Base-by-base conservation (phyloP, 768 basidiomycete genomes). In the Chalciporus chontae region DNA sequence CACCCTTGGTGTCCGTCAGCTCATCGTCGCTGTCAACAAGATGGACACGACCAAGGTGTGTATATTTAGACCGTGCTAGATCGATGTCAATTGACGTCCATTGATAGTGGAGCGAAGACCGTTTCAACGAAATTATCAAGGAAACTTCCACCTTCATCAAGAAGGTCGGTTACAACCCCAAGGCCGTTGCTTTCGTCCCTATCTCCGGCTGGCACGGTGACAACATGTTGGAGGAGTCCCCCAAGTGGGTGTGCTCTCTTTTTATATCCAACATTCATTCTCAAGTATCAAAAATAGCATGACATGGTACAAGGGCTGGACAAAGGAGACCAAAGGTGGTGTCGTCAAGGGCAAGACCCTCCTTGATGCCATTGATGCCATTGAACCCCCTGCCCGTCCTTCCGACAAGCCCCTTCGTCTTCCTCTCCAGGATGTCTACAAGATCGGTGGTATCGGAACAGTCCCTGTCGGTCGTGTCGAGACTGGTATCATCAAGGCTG, bases 181-280 rank as follows among this genome's bases (percentile, higher is more conserved):
- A 96, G 84, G 71, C 85, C 49, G 94, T 99, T 59, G 84, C 95
- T 56, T 99, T 98, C 78, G 95, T 98, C 55, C 96, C 96, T 68
- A 99, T 99, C 75, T 99, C 96, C 56, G 96, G 96, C 64, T 99
- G 96, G 96, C 94, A 98, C 81, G 96, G 96, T 69, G 96, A 99
- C 85, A 99, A 99, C 89, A 99, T 99, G 95, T 80, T 99, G 79
- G 95, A 98, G 83, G 92, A 94, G 76, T 96, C 96, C 60, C 2
- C 70, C 76, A 99, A 98, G 91, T 92, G 69, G 43, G 86, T 70
- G 7, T 31, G 14, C 34, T 50, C 32, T 19, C 23, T 39, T 18
- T 17, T 40, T 47, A 24, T 14, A 43, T 29, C 27, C 19, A 45
- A 32, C 14, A 31, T n/a, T n/a, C 40, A 57, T 50, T 54, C 52